Conservation (phyloP, 140 eudicot genomes). For the Erigeron philadelphicus region DNA sequence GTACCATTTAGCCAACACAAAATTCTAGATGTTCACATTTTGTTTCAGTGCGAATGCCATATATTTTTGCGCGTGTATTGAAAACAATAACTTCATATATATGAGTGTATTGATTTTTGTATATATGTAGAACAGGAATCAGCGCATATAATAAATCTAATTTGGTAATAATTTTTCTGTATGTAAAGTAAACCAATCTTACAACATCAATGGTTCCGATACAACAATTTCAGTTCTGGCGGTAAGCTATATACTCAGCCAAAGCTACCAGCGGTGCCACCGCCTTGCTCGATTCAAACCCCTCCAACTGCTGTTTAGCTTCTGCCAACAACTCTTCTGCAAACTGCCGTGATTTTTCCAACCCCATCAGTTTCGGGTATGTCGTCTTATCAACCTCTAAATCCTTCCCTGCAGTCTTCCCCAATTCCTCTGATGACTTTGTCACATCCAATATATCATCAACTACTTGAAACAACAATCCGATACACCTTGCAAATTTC, state of each 20-base stretch:
- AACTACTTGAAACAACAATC: constrained; percentile 66
- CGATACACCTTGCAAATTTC: constrained; percentile 61
- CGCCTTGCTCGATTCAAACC: constrained; percentile 42
- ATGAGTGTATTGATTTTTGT: background rate
- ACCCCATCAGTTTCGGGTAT: constrained; percentile 60
- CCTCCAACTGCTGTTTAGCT: constrained; percentile 54
- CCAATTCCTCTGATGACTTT: constrained; percentile 61
- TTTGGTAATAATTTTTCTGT: constrained; percentile 3
- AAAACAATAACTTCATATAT: background rate
- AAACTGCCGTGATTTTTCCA: constrained; percentile 57
- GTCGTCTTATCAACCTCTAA: constrained; percentile 50
- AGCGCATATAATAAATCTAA: constrained; percentile 16
- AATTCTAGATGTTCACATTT: background rate
- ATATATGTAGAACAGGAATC: constrained; percentile 2
- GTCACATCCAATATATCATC: constrained; percentile 73
- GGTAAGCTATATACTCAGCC: constrained; percentile 66
- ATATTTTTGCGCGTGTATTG: background rate
- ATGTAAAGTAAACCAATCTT: constrained; percentile 22
- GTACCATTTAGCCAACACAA: background rate
- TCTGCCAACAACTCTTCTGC: constrained; percentile 56
- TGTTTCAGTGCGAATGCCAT: background rate
- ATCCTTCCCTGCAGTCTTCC: constrained; percentile 79
- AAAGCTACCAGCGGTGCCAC: constrained; percentile 66
- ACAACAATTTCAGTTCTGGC: constrained; percentile 38
- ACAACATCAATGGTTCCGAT: constrained; percentile 12